Conservation (phyloP, 192 early-diverging fungal genomes). For the Coemansia sp. region DNA sequence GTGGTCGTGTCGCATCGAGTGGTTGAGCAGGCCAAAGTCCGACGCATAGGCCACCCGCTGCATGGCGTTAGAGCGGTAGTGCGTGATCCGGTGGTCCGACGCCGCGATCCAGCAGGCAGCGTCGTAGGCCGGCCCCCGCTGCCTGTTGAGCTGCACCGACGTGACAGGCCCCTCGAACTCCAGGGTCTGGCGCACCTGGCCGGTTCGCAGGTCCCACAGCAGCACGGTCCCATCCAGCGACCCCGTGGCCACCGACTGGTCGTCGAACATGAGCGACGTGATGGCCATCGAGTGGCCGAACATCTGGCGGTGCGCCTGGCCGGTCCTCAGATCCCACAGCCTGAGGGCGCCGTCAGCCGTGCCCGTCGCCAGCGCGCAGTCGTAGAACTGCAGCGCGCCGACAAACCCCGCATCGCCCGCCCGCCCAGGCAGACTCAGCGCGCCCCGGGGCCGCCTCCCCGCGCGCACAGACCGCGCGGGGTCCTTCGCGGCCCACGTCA, state of each 20-base stretch:
- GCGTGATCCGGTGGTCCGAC: conserved; percentile 46
- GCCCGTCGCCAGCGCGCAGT: conserved; percentile 70
- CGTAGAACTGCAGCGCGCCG: conserved; percentile 71
- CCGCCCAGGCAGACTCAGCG: no score
- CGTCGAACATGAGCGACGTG: conserved; percentile 66
- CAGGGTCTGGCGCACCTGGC: conserved; percentile 59
- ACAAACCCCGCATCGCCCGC: conserved; percentile 60
- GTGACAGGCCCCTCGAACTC: conserved; percentile 55
- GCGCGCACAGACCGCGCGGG: background rate
- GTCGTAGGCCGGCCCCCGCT: conserved; percentile 39
- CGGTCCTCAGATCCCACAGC: conserved; percentile 79
- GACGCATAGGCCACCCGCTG: conserved; percentile 56
- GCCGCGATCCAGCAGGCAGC: conserved; percentile 59
- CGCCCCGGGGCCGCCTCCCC: no score
- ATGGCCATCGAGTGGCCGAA: conserved; percentile 63
- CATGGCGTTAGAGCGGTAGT: conserved; percentile 62
- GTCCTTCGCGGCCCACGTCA: conserved; percentile 62
- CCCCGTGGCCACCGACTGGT: conserved; percentile 68
- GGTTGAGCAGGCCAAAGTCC: conserved; percentile 50
- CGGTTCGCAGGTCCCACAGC: conserved; percentile 78
- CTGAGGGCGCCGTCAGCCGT: conserved; percentile 70
- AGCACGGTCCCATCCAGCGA: conserved; percentile 63
- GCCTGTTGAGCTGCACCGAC: conserved; percentile 18
- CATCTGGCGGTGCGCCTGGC: conserved; percentile 69
- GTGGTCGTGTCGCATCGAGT: no score